Evolutionary conservation across 2,329 filamentous ascomycete genomes (phyloP).

Genomic region (Stachybotrys echinatus): DNA sequence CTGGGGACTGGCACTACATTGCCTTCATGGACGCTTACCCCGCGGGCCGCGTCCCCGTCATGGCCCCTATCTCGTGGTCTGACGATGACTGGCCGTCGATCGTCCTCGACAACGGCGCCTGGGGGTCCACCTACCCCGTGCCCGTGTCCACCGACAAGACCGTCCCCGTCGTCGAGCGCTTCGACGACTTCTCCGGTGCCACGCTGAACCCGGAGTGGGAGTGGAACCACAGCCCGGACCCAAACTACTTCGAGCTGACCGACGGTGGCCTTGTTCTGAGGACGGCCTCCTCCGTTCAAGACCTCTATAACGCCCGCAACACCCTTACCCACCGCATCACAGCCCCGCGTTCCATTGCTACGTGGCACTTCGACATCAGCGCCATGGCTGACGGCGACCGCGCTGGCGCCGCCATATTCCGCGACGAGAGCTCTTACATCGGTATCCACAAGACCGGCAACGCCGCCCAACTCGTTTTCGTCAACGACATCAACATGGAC

Average conservation of each 20-base stretch:
- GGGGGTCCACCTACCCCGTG: slow-evolving; percentile 39
- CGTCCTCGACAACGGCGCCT: slow-evolving; percentile 37
- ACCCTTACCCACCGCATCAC: slow-evolving; percentile 41
- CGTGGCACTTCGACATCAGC: slow-evolving; percentile 42
- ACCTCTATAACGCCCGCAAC: slow-evolving; percentile 42
- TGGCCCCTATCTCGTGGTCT: slow-evolving; percentile 49
- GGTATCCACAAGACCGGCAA: slow-evolving; percentile 36
- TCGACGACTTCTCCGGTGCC: slow-evolving; percentile 38
- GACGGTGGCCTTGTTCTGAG: slow-evolving; percentile 37
- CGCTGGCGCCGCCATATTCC: slow-evolving; percentile 46
- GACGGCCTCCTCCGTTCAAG: slow-evolving; percentile 45
- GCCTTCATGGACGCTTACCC: slow-evolving; percentile 52
- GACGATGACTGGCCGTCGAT: slow-evolving; percentile 44
- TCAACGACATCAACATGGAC: slow-evolving; percentile 30
- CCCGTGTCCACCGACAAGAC: slow-evolving; percentile 16
- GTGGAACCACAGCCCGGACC: slow-evolving; percentile 59
- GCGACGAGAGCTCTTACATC: slow-evolving; percentile 48
- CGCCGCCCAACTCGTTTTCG: slow-evolving; percentile 22
- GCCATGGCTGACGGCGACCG: slow-evolving; percentile 46
- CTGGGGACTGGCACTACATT: slow-evolving; percentile 54
- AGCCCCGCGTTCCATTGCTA: slow-evolving; percentile 40
- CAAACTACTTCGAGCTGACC: slow-evolving; percentile 34
- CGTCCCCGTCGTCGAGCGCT: slow-evolving; percentile 22
- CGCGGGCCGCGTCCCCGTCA: slow-evolving; percentile 49
- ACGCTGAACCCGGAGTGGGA: slow-evolving; percentile 45